Evolutionary conservation across 768 basidiomycete genomes (phyloP), one percentile per base, ranked within the genome.

Genomic region (Russula dissimulans): DNA sequence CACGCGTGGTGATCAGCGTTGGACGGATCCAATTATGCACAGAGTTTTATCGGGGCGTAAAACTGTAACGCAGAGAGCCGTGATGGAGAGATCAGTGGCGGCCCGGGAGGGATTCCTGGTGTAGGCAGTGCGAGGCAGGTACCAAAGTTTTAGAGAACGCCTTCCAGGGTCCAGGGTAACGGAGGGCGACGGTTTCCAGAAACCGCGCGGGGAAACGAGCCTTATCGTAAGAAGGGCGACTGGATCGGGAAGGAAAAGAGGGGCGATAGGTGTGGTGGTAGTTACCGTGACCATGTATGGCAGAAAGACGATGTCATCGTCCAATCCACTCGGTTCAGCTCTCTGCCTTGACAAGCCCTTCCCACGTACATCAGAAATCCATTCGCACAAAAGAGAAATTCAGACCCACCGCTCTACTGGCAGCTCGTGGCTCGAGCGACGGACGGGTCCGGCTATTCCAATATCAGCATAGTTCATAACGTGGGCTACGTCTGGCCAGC

Each of bases 231-330:
- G n/a, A 22, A 57, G 42, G 43, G 34, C 32, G 22, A 15, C 56
- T 50, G 41, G 48, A 57, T 49, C 56, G 48, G 48, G 39, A 50
- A 57, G 34, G 42, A 44, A 51, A 58, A 51, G 57, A 51, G 42
- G 57, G 57, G 50, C 46, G 43, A 38, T 59, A 41, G 50, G 50
- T 45, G 50, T 52, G 57, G 49, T 59, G 50, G 17, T 52, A 52
- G 43, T 59, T 43, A 52, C 57, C 57, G 57, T 59, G 57, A 59
- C 57, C 57, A 59, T 59, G 57, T 59, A 59, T 59, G 57, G 57
- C 43, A 59, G 44, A 29, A 46, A 10, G 43, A 50, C 41, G 43
- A 39, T 43, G 57, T 45, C 57, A 58, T 58, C 54, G 34, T 47
- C 15, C 11, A 36, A 10, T 36, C 48, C 5, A 45, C 43, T 31